phyloP scores from a whole-genome alignment of 1,139 yeast genomes.

The Debaryomyces udenii region DNA sequence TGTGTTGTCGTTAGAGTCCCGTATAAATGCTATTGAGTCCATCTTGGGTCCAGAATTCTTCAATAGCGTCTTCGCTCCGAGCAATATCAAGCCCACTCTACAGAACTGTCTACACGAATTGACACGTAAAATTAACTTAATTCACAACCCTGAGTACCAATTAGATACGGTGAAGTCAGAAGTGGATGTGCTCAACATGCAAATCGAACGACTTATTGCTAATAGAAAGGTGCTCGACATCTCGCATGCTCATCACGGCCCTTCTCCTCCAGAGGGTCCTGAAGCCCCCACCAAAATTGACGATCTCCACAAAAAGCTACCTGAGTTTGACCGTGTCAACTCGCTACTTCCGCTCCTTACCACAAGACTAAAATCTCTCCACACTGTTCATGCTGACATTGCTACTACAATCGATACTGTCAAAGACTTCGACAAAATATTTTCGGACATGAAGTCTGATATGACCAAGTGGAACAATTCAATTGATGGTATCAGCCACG shows the following conservation, averaged over 20 bases:
- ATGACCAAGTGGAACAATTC: constrained; percentile 43
- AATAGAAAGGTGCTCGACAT: constrained; percentile 18
- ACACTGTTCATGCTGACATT: constrained; percentile 46
- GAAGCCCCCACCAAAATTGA: constrained; percentile 29
- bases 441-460: constrained; percentile 41
- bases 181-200: constrained; percentile 18
- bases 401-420: constrained; percentile 32
- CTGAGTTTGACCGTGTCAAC: constrained; percentile 37
- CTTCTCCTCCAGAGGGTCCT: constrained; percentile 3
- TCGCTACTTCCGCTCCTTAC: constrained; percentile 43
- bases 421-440: constrained; percentile 34
- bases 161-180: constrained; percentile 23
- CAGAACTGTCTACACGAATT: constrained; percentile 37
- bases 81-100: constrained; percentile 11
- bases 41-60: constrained; percentile 22
- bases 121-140: constrained; percentile 36
- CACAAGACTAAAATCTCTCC: constrained; percentile 47
- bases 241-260: constrained; percentile 5
- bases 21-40: constrained; percentile 27
- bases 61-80: constrained; percentile 4
- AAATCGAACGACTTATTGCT: constrained; percentile 22
- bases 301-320: constrained; percentile 40
- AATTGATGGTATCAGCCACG: constrained; percentile 37
- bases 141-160: constrained; percentile 40
- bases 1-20: constrained; percentile 26